Evolutionary conservation across 2,329 filamentous ascomycete genomes (phyloP).

Genomic region (Gaeumannomyces tritici): DNA sequence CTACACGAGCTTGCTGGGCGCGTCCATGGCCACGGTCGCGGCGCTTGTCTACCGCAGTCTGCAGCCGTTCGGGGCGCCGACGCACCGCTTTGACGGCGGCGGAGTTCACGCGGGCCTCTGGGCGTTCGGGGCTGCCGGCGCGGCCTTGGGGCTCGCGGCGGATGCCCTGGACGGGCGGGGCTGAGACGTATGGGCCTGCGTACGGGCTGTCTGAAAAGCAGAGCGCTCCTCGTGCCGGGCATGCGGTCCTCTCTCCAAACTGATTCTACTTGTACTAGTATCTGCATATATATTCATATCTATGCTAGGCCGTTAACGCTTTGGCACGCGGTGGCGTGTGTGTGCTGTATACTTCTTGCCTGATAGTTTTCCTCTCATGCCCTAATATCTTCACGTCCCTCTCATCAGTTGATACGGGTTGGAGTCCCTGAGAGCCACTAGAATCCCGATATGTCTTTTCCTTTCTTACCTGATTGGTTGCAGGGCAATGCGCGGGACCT

Average conservation of each 20-base stretch:
- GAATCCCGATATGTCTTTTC: too few relatives aligned
- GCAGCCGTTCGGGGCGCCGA: slow-evolving; percentile 1
- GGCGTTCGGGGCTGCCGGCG: neutral
- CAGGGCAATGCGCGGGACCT: too few relatives aligned
- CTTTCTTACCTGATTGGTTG: too few relatives aligned
- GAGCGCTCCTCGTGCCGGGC: too few relatives aligned
- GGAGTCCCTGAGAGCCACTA: too few relatives aligned
- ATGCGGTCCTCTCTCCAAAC: neutral
- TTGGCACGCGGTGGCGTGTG: too few relatives aligned
- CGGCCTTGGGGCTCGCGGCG: neutral
- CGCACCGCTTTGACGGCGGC: slow-evolving; percentile 1
- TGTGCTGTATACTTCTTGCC: too few relatives aligned
- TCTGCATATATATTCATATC: neutral
- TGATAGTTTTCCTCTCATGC: too few relatives aligned
- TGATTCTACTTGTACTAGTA: neutral
- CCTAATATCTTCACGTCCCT: too few relatives aligned
- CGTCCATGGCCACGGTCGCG: neutral
- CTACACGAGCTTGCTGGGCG: neutral
- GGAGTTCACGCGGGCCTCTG: neutral
- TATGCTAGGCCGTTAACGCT: too few relatives aligned
- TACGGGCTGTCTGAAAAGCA: too few relatives aligned
- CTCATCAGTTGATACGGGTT: too few relatives aligned
- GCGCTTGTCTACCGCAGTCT: neutral
- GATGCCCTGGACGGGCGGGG: neutral
- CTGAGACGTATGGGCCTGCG: neutral